Conservation (phyloP, 2,329 filamentous ascomycete species). For the Fusarium nygamai region DNA sequence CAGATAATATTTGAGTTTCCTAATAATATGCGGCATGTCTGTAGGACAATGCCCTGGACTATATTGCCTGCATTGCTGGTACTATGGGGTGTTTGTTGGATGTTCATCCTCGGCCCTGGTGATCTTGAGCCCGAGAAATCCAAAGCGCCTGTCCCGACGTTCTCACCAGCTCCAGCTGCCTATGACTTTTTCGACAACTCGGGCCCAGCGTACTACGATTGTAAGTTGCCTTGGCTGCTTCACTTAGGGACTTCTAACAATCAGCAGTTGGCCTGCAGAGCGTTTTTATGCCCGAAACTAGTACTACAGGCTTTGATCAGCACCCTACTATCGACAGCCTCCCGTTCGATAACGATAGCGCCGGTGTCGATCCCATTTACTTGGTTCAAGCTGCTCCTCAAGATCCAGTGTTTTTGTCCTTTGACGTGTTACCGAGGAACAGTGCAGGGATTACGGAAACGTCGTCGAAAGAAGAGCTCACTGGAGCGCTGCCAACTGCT, state of each 20-base stretch:
- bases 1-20: not conserved
- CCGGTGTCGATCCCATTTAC: not conserved
- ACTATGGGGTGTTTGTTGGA: not conserved
- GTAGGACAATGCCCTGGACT: not conserved
- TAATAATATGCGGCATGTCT: not conserved
- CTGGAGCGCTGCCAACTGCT: no score
- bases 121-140: not conserved
- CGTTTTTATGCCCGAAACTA: not conserved
- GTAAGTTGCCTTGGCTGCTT: fast-evolving
- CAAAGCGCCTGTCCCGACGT: not conserved
- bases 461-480: not conserved
- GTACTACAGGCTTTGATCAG: not conserved
- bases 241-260: fast-evolving
- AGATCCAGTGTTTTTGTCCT: not conserved
- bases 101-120: not conserved
- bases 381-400: not conserved
- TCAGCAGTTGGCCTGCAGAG: not conserved
- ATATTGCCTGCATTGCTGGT: not conserved
- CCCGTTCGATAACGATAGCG: not conserved
- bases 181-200: fast-evolving
- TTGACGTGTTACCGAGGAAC: fast-evolving
- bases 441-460: not conserved
- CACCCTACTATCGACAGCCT: not conserved
- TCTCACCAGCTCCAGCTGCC: not conserved
- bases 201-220: not conserved